These are phyloP conservation scores for Sphenostylis stenocarpa DNA, from an alignment of 306 rosid species.

Conservation along the genomic window DNA sequence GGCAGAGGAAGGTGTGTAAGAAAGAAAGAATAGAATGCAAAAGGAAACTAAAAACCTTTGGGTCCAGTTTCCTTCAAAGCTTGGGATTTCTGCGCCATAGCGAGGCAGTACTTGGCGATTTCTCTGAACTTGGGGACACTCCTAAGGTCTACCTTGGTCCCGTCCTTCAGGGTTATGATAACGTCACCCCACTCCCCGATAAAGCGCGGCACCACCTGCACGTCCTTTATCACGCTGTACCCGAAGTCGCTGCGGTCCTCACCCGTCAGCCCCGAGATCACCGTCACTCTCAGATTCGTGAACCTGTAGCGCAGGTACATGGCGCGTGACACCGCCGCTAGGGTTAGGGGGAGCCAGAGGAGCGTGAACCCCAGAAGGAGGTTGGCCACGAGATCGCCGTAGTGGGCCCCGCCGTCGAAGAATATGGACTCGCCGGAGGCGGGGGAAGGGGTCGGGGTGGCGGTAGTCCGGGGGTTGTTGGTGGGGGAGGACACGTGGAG, in stretches of 20 bases:
- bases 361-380: constrained; percentile 83
- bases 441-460: constrained; percentile 38
- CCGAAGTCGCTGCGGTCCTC: constrained; percentile 85
- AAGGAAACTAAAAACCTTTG: constrained; percentile 54
- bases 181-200: constrained; percentile 97
- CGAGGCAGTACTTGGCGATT: constrained; percentile 73
- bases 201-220: constrained; percentile 89
- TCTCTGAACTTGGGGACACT: constrained; percentile 90
- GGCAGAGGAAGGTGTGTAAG: neutral
- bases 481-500: constrained; percentile 80
- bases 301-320: constrained; percentile 79
- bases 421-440: constrained; percentile 55
- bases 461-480: constrained; percentile 43
- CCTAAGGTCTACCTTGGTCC: constrained; percentile 81
- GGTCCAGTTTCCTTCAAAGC: constrained; percentile 47
- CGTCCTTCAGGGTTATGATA: constrained; percentile 78
- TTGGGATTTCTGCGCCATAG: constrained; percentile 55
- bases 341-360: constrained; percentile 79
- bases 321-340: constrained; percentile 81
- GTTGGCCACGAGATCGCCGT: constrained; percentile 75
- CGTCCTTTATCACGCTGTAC: constrained; percentile 73
- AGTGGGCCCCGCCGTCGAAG: constrained; percentile 99
- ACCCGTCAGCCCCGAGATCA: constrained; percentile 85
- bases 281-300: constrained; percentile 83
- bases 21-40: neutral